Conservation (phyloP, 352 stramenopile genomes). For the Pythium phragmiticola region DNA sequence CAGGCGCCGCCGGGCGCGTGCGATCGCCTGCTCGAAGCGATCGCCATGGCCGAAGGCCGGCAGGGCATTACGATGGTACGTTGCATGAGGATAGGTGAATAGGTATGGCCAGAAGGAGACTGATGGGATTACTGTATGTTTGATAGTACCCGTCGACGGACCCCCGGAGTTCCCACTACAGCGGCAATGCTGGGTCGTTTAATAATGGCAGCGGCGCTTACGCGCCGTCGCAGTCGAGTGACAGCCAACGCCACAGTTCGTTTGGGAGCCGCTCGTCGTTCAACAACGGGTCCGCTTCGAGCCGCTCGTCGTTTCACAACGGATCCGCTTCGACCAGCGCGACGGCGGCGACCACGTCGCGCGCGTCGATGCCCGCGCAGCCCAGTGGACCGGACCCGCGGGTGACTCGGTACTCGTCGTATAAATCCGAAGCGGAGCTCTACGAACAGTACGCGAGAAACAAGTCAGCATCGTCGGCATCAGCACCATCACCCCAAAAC, state of each 20-base stretch:
- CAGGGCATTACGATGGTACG: slow-evolving; percentile 23
- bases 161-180: slow-evolving; percentile 21
- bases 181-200: slow-evolving; percentile 15
- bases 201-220: neutral
- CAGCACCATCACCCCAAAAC: neutral
- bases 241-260: slow-evolving; percentile 18
- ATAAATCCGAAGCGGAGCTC: slow-evolving; percentile 81
- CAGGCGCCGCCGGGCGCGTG: slow-evolving; percentile 35
- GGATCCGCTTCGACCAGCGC: slow-evolving; percentile 6
- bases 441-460: slow-evolving; percentile 74
- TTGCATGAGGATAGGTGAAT: neutral
- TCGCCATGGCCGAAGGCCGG: slow-evolving; percentile 35
- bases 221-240: neutral
- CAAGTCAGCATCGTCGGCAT: slow-evolving; percentile 16
- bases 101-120: too few species aligned
- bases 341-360: slow-evolving; percentile 22
- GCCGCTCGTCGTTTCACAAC: slow-evolving; percentile 20
- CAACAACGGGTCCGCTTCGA: slow-evolving; percentile 9
- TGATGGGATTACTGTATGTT: neutral
- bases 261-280: slow-evolving; percentile 25
- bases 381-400: slow-evolving; percentile 53
- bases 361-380: slow-evolving; percentile 32
- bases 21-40: slow-evolving; percentile 15
- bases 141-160: slow-evolving; percentile 25
- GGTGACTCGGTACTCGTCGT: slow-evolving; percentile 62